Conservation (phyloP, 257 asterid genomes). For the Lycium ferocissimum region DNA sequence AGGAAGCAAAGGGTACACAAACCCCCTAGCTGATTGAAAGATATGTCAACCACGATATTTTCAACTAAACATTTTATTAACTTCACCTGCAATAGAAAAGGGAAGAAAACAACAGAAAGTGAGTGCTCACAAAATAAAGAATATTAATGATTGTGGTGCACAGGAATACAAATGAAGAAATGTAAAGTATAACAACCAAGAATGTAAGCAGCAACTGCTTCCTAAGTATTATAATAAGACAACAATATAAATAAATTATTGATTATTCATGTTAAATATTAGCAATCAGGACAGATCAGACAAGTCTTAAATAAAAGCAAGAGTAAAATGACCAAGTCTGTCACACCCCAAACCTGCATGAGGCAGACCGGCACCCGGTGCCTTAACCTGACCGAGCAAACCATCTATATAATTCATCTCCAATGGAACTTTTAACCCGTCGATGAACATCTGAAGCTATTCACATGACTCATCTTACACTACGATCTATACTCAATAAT, state of each 20-base stretch:
- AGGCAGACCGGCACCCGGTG: too few relatives aligned
- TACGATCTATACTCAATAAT: too few relatives aligned
- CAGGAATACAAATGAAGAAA: constrained; percentile 18
- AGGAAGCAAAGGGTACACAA: constrained; percentile 93
- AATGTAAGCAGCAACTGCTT: constrained; percentile 5
- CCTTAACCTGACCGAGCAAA: too few relatives aligned
- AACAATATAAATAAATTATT: constrained; percentile 23
- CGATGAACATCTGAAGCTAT: too few relatives aligned
- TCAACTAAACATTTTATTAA: constrained; percentile 90
- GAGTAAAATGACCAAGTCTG: neutral
- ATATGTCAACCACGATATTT: constrained; percentile 92
- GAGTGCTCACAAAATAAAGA: constrained; percentile 9
- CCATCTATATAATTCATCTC: too few relatives aligned
- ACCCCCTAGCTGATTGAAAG: constrained; percentile 96
- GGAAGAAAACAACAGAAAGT: neutral
- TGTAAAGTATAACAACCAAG: constrained; percentile 20
- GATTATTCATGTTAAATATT: constrained; percentile 11
- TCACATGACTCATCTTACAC: too few relatives aligned
- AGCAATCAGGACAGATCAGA: neutral
- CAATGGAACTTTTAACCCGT: too few relatives aligned
- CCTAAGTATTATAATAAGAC: constrained; percentile 7
- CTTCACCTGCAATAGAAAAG: constrained; percentile 64
- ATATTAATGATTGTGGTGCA: neutral
- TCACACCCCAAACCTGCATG: too few relatives aligned
- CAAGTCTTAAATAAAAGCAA: neutral